Conservation (phyloP, 2,329 filamentous ascomycete genomes). For the Didymella exigua region DNA sequence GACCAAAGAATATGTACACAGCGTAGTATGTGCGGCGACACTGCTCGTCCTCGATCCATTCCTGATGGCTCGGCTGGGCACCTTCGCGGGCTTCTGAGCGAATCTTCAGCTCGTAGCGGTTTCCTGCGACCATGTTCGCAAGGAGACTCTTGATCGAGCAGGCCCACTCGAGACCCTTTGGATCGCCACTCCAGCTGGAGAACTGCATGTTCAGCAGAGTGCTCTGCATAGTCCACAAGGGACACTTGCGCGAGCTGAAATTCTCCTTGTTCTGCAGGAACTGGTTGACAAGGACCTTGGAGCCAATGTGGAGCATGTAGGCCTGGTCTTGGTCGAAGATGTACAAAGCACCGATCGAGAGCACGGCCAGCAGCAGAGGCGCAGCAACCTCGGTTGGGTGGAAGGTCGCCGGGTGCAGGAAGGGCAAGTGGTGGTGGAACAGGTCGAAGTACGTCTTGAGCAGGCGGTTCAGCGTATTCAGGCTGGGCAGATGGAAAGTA, state of each 20-base stretch:
- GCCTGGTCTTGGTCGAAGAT: slow-evolving; percentile 97
- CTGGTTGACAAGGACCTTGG: slow-evolving; percentile 95
- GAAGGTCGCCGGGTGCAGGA: slow-evolving; percentile 92
- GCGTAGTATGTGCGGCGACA: slow-evolving; percentile 97
- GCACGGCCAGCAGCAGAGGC: slow-evolving; percentile 81
- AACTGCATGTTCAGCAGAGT: slow-evolving; percentile 98
- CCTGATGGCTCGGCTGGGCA: slow-evolving; percentile 74
- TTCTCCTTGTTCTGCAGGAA: slow-evolving; percentile 98
- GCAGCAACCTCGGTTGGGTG: slow-evolving; percentile 79
- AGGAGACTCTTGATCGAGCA: slow-evolving; percentile 98
- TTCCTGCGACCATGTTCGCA: slow-evolving; percentile 98
- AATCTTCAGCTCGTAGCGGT: slow-evolving; percentile 93
- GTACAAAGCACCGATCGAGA: slow-evolving; percentile 95
- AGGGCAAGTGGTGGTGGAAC: slow-evolving; percentile 96
- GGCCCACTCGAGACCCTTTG: slow-evolving; percentile 97
- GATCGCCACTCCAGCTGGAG: slow-evolving; percentile 97
- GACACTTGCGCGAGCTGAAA: slow-evolving; percentile 96
- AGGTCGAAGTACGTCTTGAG: slow-evolving; percentile 94
- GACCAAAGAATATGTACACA: slow-evolving; percentile 98
- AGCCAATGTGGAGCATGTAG: slow-evolving; percentile 95
- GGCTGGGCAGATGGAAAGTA: slow-evolving; percentile 83
- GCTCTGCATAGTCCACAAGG: slow-evolving; percentile 97
- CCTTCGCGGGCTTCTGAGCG: slow-evolving; percentile 85
- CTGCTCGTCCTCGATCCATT: slow-evolving; percentile 97
- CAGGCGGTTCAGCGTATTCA: slow-evolving; percentile 85